phyloP scores from a whole-genome alignment of 768 basidiomycete species.

The Phlebiopsis flavidoalba region DNA sequence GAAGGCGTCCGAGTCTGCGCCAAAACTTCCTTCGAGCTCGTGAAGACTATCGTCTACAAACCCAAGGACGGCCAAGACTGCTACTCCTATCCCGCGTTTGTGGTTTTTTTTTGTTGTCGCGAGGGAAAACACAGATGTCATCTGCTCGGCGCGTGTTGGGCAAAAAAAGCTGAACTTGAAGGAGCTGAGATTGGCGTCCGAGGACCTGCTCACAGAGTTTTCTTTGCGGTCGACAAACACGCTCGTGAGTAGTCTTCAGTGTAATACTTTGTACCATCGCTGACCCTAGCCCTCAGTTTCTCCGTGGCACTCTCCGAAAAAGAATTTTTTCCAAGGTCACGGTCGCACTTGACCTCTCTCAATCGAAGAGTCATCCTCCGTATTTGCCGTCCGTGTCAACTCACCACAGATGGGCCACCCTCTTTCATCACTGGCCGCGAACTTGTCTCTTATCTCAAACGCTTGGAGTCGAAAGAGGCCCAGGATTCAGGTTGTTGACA shows the following conservation, averaged over 20 bases:
- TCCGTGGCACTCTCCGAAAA: conserved; percentile 62
- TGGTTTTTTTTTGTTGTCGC: conserved; percentile 89
- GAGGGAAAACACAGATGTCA: conserved; percentile 79
- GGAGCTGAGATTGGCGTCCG: conserved; percentile 80
- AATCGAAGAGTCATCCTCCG: conserved; percentile 60
- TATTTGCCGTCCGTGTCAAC: conserved; percentile 75
- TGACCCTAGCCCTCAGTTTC: conserved; percentile 53
- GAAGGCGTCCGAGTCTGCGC: conserved; percentile 43
- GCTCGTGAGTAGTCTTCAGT: conserved; percentile 67
- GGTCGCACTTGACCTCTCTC: conserved; percentile 78
- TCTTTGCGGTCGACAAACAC: conserved; percentile 82
- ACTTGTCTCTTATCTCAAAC: conserved; percentile 64
- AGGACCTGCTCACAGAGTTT: conserved; percentile 82
- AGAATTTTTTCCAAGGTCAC: conserved; percentile 66
- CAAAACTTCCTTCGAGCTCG: conserved; percentile 62
- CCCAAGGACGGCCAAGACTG: conserved; percentile 93
- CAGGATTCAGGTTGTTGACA: conserved; percentile 74
- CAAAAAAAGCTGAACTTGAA: conserved; percentile 74
- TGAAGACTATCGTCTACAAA: conserved; percentile 92
- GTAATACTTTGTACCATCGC: not conserved
- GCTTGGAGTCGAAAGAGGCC: conserved; percentile 58
- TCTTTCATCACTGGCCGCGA: conserved; percentile 80
- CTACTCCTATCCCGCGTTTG: conserved; percentile 71
- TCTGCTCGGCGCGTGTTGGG: conserved; percentile 59
- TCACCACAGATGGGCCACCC: conserved; percentile 62